A percentile compares a stretch with the other conserved stretches of the same genome.
Conservation (phyloP, 345 rosid genomes). For the Leavenworthia alabamica region DNA sequence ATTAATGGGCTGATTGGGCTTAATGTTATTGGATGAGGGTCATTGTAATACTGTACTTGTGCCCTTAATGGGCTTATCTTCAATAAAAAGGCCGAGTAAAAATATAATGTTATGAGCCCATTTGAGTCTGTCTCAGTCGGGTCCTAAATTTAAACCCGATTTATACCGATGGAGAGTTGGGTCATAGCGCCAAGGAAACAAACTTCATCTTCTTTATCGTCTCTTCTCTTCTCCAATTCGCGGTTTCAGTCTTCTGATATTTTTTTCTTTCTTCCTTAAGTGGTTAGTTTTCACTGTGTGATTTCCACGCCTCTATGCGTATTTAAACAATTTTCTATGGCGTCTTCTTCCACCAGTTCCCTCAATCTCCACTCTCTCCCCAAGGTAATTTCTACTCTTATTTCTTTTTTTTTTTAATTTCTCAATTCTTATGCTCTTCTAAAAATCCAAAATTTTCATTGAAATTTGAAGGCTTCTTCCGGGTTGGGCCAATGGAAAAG, state of each 20-base stretch:
- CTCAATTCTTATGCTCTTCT: background rate
- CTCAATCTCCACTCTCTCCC: constrained; percentile 45
- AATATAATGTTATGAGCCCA: no score
- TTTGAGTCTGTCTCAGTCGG: background rate
- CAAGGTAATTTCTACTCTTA: constrained; percentile 30
- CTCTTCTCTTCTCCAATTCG: constrained; percentile 17
- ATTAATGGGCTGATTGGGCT: no score
- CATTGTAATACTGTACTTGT: no score
- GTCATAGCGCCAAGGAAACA: constrained; percentile 18
- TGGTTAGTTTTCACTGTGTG: constrained; percentile 4
- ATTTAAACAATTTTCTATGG: constrained; percentile 39
- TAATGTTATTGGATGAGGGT: no score
- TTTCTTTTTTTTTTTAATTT: background rate
- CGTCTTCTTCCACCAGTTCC: constrained; percentile 40
- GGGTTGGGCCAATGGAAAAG: constrained; percentile 18
- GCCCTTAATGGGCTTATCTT: no score
- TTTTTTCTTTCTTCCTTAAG: background rate
- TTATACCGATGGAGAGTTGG: background rate
- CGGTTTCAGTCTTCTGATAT: constrained; percentile 1
- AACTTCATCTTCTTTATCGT: constrained; percentile 22
- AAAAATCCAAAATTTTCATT: background rate
- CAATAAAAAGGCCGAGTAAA: no score
- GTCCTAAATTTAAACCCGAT: constrained; percentile 8
- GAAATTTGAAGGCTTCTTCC: constrained; percentile 31
- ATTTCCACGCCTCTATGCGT: constrained; percentile 29